phyloP scores from a whole-genome alignment of 1,284 basidiomycete genomes.

The Ceratobasidium sp. region DNA sequence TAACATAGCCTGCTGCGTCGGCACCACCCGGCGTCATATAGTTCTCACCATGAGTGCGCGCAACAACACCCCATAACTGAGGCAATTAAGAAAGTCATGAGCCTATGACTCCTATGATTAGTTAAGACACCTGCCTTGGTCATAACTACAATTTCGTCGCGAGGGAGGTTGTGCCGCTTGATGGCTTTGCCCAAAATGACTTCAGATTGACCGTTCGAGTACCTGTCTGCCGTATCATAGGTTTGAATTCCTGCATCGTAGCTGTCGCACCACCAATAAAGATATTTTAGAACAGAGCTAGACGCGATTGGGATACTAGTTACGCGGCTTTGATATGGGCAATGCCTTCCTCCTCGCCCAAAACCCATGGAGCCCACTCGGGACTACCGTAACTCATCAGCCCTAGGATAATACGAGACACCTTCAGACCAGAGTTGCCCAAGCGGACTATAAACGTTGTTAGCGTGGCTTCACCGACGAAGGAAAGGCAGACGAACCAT shows the following conservation, averaged over 20 bases:
- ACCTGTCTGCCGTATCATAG: conserved; percentile 44
- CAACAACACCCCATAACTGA: conserved; percentile 2
- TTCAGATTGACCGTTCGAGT: conserved; percentile 43
- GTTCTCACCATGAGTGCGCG: background rate
- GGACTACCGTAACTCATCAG: conserved; percentile 37
- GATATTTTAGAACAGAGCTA: background rate
- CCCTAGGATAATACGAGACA: conserved; percentile 36
- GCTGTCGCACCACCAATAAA: conserved; percentile 31
- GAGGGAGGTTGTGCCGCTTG: conserved; percentile 45
- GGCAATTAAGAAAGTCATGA: background rate
- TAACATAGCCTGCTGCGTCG: conserved; percentile 51
- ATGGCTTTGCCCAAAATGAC: conserved; percentile 47
- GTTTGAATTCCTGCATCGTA: conserved; percentile 44
- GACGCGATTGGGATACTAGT: background rate
- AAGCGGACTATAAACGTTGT: conserved; percentile 27
- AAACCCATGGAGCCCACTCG: conserved; percentile 50
- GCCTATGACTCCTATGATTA: background rate
- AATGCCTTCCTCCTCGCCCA: conserved; percentile 52
- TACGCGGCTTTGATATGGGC: conserved; percentile 54
- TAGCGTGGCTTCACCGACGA: background rate
- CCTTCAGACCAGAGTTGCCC: conserved; percentile 42
- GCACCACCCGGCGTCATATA: background rate
- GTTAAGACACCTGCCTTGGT: conserved; percentile 42
- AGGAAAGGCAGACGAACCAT: background rate
- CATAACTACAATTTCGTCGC: conserved; percentile 48